Percentiles rank a stretch among this genome's conserved stretches.
phyloP scores from a whole-genome alignment of 2,329 filamentous ascomycete genomes.

The Penicillium sp. region DNA sequence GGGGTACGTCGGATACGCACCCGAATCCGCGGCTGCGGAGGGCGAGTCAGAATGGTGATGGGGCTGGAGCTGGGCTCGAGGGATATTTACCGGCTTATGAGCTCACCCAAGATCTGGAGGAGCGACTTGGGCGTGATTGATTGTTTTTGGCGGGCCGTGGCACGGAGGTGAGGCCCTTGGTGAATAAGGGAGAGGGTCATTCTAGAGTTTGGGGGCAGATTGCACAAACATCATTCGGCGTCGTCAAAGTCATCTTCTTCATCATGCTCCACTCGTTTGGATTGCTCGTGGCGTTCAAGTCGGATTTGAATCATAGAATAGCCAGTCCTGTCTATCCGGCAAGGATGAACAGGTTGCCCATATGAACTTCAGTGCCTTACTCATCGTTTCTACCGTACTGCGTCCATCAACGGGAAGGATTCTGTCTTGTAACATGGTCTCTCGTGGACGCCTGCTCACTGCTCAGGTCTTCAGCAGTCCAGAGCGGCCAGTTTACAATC shows the following conservation, averaged over 20 bases:
- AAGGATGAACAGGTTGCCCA: background rate
- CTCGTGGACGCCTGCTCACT: background rate
- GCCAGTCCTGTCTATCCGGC: background rate
- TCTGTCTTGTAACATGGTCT: background rate
- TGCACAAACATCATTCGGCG: background rate
- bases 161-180: background rate
- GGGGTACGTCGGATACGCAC: slow-evolving; percentile 82
- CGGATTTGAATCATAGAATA: background rate
- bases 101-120: slow-evolving; percentile 66
- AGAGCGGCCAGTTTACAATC: no score
- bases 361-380: background rate
- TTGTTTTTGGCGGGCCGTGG: background rate
- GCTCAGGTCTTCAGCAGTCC: no score
- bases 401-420: background rate
- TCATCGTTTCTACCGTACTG: background rate
- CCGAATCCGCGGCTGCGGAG: slow-evolving; percentile 75
- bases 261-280: background rate
- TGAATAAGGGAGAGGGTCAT: background rate
- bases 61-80: background rate
- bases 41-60: slow-evolving; percentile 4
- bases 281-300: background rate
- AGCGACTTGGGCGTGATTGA: slow-evolving; percentile 72
- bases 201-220: background rate
- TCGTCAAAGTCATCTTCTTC: background rate
- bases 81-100: slow-evolving; percentile 30